Base-by-base conservation (phyloP, 129 eudicot genomes). In the Flaveria sonorensis region DNA sequence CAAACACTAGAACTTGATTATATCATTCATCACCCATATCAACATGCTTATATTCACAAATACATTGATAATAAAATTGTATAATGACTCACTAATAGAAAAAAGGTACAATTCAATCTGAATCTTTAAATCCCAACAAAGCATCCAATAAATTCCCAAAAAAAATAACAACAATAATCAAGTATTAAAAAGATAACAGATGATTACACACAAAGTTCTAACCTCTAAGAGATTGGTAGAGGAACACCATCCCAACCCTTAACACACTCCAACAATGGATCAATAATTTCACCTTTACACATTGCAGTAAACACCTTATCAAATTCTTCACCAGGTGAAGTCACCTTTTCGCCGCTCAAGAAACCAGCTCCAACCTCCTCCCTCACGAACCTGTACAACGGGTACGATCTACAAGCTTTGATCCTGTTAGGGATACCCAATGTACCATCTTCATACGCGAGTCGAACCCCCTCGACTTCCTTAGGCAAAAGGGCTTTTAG, bases 291-390 rank as follows among this genome's bases (percentile, higher is more conserved):
- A 10, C 96, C 96, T 48, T 85, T 77, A 70, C 86, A 79, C 87
- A 90, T 72, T 24, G 96, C 96, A 2, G 82, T 82, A 10, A 90
- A 90, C 70, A 90, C 96, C 88, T 87, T 90, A 69, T 90, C 96
- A n/a, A 86, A 81, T 46, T 90, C 96, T 59, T 90, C 96, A 3
- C 92, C 96, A 0, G 96, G 96, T 62, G 96, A 90, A 0, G 74
- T 70, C 18, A 71, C 89, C 40, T 81, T 85, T 57, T 90, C 96
- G 1, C 96, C 96, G 0, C 90, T 90, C 79, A 90, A 69, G 51
- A 81, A 83, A 16, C 55, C 81, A 0, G 81, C 24, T n/a, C 90
- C 90, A 42, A 87, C 48, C 72, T 83, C 90, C 69, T 87, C 84
- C 82, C 96, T 81, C 2, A 90, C 82, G 24, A 90, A 90, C 85